Base-by-base conservation (phyloP, 257 asterid species). In the Prunella vulgaris region DNA sequence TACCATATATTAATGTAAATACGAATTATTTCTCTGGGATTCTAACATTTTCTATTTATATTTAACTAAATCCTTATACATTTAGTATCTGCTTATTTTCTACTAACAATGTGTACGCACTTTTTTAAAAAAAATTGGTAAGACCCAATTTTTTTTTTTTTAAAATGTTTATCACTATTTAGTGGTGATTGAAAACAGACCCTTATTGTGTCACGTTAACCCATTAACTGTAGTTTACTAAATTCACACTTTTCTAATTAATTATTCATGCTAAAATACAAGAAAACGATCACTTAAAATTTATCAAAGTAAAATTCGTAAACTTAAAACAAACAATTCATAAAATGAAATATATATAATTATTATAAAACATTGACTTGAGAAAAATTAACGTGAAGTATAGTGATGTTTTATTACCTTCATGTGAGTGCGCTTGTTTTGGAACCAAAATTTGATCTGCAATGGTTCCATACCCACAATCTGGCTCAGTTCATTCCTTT, bases 371-470 rank as follows among this genome's bases (percentile, higher is more conserved):
- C 7, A 38, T 40, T 38, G 46, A 12, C 17, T 12, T 40, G 49
- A 40, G 49, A 40, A 44, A 46, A n/a, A 46, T 46, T 21, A 9
- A 46, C n/a, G n/a, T n/a, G 15, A n/a, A 46, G 21, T n/a, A 15
- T 15, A 40, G 42, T 8, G 5, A 13, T 78, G 9, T 32, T 32
- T 32, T 5, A 32, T 32, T 32, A 80, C 87, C 78, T 83, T 83
- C 72, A 72, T 56, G 30, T 83, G 85, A 3, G 79, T 80, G 2
- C 83, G 80, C 51, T 83, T 83, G 53, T 83, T 83, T 63, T 80
- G 87, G 68, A 80, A 83, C 87, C 83, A 83, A 49, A 75, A 83
- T n/a, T 80, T 80, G 3, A 83, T 77, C 64, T 80, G 85, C 66
- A 68, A 15, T 0, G 81, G 80, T 44, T 80, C 83, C 83, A 83